A percentile compares a stretch with the other conserved stretches of the same genome.
These are phyloP conservation scores for Kodamaea jinghongensis DNA, from an alignment of 805 yeast genomes.

Conservation along the genomic window DNA sequence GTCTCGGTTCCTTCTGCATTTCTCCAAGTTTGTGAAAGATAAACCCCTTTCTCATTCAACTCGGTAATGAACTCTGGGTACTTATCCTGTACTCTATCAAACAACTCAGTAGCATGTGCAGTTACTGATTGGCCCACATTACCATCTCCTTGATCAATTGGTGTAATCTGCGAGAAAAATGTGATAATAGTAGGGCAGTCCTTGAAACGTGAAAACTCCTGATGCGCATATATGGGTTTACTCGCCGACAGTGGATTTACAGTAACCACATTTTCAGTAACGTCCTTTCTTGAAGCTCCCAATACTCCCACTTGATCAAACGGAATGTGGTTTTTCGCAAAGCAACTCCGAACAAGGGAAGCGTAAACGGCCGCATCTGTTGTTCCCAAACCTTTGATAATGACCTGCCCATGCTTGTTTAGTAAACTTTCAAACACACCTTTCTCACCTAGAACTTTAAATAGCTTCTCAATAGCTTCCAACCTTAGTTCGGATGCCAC, in stretches of 20 bases:
- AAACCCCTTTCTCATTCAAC: conserved; percentile 12
- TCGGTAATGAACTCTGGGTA: conserved; percentile 20
- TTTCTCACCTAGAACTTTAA: conserved; percentile 5
- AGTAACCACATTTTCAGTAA: conserved; percentile 8
- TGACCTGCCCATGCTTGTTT: conserved; percentile 8
- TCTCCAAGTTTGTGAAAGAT: conserved; percentile 10
- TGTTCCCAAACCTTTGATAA: conserved; percentile 8
- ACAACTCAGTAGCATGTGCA: conserved; percentile 20
- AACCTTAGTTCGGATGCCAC: not conserved
- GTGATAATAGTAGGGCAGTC: conserved; percentile 19
- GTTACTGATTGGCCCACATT: conserved; percentile 18
- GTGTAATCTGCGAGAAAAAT: conserved; percentile 16
- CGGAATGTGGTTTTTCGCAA: conserved; percentile 7
- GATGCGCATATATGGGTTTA: conserved; percentile 16
- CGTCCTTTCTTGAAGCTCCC: conserved; percentile 9
- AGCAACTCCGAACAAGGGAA: conserved; percentile 4
- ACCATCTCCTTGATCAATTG: conserved; percentile 9
- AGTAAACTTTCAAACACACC: conserved; percentile 8
- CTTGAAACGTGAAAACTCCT: conserved; percentile 21
- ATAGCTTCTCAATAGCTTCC: conserved; percentile 4
- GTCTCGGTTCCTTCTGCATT: conserved; percentile 1
- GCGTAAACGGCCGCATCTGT: conserved; percentile 9
- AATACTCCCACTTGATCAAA: conserved; percentile 11
- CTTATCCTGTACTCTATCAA: conserved; percentile 14
- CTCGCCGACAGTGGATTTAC: conserved; percentile 11